phyloP scores from a whole-genome alignment of 1,284 basidiomycete species.

The Austroboletus niveus region DNA sequence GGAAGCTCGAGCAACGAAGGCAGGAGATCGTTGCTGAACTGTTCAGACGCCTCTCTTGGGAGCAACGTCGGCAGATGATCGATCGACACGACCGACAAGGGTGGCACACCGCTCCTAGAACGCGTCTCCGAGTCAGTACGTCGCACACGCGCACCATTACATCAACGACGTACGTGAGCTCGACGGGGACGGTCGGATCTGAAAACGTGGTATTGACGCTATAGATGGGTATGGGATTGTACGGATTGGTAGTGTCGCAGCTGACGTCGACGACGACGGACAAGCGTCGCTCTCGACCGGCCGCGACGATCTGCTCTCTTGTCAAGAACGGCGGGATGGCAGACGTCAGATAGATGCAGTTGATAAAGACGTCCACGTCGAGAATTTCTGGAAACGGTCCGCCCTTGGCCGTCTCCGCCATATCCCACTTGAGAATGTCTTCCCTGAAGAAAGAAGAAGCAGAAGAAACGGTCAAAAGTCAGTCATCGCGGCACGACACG shows the following conservation, averaged over 20 bases:
- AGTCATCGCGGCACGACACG: background rate
- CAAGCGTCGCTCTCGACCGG: constrained; percentile 70
- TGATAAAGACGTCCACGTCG: constrained; percentile 98
- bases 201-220: constrained; percentile 94
- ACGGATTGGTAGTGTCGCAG: constrained; percentile 99
- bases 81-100: constrained; percentile 90
- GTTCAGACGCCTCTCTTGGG: constrained; percentile 95
- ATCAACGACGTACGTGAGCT: constrained; percentile 59
- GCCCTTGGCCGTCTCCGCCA: constrained; percentile 95
- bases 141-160: too few relatives aligned
- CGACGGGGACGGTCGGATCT: constrained; percentile 88
- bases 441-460: constrained; percentile 50
- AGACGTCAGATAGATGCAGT: constrained; percentile 97
- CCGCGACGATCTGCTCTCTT: constrained; percentile 67
- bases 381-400: constrained; percentile 97
- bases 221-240: constrained; percentile 98
- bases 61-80: constrained; percentile 97
- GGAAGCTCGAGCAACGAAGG: constrained; percentile 85
- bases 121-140: background rate
- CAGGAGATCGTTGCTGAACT: constrained; percentile 89
- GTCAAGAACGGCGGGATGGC: constrained; percentile 90
- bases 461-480: background rate
- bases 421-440: constrained; percentile 97
- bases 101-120: constrained; percentile 54
- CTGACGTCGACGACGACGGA: constrained; percentile 95